Evolutionary conservation across 2,329 filamentous ascomycete genomes (phyloP).

Genomic region (Diplodia sapinea): DNA sequence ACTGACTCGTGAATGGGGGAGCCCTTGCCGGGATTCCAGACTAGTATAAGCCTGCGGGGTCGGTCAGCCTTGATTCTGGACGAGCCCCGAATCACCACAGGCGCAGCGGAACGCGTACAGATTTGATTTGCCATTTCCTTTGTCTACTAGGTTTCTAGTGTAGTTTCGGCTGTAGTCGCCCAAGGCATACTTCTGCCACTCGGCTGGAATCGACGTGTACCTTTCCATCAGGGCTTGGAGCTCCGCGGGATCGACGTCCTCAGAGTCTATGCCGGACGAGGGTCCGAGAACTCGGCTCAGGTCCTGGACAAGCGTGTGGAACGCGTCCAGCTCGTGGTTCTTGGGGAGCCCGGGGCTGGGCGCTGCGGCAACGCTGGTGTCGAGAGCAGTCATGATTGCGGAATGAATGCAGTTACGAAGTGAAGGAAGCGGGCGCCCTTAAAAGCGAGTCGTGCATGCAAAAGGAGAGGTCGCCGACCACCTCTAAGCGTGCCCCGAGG

Average conservation of each 20-base stretch:
- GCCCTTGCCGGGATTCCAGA: slow-evolving; percentile 84
- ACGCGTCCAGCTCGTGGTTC: slow-evolving; percentile 46
- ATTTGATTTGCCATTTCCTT: slow-evolving; percentile 83
- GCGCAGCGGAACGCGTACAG: slow-evolving; percentile 50
- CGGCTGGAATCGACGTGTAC: slow-evolving; percentile 70
- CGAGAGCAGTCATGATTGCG: slow-evolving; percentile 29
- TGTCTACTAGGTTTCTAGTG: slow-evolving; percentile 87
- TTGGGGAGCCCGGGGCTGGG: slow-evolving; percentile 16
- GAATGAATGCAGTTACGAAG: slow-evolving; percentile 3
- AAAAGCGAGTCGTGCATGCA: slow-evolving; percentile 6
- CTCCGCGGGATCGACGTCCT: slow-evolving; percentile 76
- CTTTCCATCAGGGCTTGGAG: slow-evolving; percentile 74
- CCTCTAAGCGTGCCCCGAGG: slow-evolving; percentile 17
- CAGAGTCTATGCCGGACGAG: slow-evolving; percentile 79
- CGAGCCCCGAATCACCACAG: slow-evolving; percentile 12
- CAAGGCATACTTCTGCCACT: slow-evolving; percentile 79
- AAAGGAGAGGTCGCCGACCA: slow-evolving; percentile 26
- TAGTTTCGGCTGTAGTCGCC: slow-evolving; percentile 73
- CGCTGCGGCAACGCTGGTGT: slow-evolving; percentile 8
- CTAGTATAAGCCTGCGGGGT: slow-evolving; percentile 72
- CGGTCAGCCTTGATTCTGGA: slow-evolving; percentile 35
- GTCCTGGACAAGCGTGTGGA: slow-evolving; percentile 73
- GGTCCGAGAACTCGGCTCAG: slow-evolving; percentile 78
- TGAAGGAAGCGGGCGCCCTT: background rate
- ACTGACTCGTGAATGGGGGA: slow-evolving; percentile 80